phyloP scores from a whole-genome alignment of 2,329 filamentous ascomycete genomes.

The Penicillium capsulatum region DNA sequence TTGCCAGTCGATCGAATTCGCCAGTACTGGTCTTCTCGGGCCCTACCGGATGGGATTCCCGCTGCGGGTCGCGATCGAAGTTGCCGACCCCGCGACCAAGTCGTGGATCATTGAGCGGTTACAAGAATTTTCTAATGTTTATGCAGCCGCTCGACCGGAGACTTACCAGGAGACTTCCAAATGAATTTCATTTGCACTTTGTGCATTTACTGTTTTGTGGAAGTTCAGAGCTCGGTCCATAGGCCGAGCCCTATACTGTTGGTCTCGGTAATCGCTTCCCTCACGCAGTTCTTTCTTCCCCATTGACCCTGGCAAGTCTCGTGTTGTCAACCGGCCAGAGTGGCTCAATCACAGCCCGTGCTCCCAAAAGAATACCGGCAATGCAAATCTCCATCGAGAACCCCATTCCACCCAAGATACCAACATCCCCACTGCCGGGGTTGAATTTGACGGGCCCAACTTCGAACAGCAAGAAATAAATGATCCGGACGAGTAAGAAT shows the following conservation, averaged over 20 bases:
- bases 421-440: slow-evolving; percentile 13
- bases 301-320: no score
- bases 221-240: no score
- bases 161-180: no score
- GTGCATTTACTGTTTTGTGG: no score
- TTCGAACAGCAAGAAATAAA: slow-evolving; percentile 21
- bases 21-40: slow-evolving; percentile 21
- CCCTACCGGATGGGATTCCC: slow-evolving; percentile 28
- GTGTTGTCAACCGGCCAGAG: slow-evolving; percentile 6
- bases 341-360: slow-evolving; percentile 23
- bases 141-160: slow-evolving; percentile 22
- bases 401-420: slow-evolving; percentile 21
- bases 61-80: slow-evolving; percentile 25
- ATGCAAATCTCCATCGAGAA: slow-evolving; percentile 27
- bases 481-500: slow-evolving; percentile 21
- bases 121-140: slow-evolving; percentile 22
- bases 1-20: slow-evolving; percentile 31
- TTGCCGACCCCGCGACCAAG: slow-evolving; percentile 21
- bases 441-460: slow-evolving; percentile 19
- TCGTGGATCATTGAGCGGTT: slow-evolving; percentile 24
- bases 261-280: slow-evolving; percentile 6
- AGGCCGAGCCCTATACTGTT: no score
- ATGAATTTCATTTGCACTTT: no score
- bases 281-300: slow-evolving; percentile 1
- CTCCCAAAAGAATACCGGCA: slow-evolving; percentile 16